Evolutionary conservation across 768 basidiomycete genomes (phyloP).

Genomic region (Tylopilus vinaceipallidus): DNA sequence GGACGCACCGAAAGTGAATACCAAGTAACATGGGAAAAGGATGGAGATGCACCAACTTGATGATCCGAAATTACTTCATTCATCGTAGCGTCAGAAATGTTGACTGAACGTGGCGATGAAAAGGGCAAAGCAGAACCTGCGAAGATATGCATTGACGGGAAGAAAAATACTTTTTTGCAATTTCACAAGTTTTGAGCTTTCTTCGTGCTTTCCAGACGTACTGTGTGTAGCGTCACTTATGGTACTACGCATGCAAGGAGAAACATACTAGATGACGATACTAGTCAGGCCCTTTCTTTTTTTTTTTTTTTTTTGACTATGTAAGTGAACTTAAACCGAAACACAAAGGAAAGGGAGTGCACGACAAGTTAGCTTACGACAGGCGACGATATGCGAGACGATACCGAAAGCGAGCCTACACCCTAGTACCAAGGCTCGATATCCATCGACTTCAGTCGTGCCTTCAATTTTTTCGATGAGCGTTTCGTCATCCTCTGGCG

Average conservation of each 20-base stretch:
- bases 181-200: constrained; percentile 4
- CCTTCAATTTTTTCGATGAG: constrained; percentile 9
- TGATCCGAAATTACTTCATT: background rate
- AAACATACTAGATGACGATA: background rate
- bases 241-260: background rate
- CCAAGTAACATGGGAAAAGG: background rate
- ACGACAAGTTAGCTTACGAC: background rate
- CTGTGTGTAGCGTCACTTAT: background rate
- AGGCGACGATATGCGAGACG: background rate
- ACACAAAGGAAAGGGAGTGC: background rate
- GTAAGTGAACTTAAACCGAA: background rate
- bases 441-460: constrained; percentile 11
- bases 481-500: constrained; percentile 7
- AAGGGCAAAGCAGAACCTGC: background rate
- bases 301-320: constrained; percentile 5
- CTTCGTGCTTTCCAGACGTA: constrained; percentile 2
- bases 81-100: background rate
- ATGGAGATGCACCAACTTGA: background rate
- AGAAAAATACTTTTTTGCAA: background rate
- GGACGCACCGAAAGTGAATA: background rate
- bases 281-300: background rate
- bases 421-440: constrained; percentile 8
- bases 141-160: background rate
- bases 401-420: background rate
- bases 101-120: background rate